A percentile compares a stretch with the other conserved stretches of the same genome.
Conservation (phyloP, 139 green algal species). For the Marvania coccoides region DNA sequence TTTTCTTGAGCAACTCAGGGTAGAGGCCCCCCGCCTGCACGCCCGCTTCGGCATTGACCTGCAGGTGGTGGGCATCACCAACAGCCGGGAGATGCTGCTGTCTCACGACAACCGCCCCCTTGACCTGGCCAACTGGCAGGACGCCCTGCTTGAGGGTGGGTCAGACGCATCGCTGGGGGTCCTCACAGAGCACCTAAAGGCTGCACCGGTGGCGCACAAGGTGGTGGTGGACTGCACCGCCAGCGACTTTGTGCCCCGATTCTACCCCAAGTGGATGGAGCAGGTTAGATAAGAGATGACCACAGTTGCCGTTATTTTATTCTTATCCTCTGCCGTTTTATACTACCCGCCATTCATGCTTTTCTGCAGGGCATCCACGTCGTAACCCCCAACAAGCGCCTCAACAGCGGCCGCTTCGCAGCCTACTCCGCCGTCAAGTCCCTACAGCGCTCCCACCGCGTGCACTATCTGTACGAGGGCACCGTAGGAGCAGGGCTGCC, state of each 20-base stretch:
- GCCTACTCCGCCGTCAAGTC: constrained; percentile 71
- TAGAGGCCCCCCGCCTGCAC: constrained; percentile 34
- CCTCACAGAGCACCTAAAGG: constrained; percentile 61
- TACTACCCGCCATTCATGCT: background rate
- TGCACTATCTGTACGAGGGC: constrained; percentile 80
- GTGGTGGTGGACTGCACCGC: constrained; percentile 94
- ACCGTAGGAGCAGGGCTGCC: constrained; percentile 71
- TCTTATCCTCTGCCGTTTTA: background rate
- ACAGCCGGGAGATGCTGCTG: constrained; percentile 43
- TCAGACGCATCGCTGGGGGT: constrained; percentile 14
- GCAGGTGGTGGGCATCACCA: constrained; percentile 47
- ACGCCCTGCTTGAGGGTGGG: constrained; percentile 10
- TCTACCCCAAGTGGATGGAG: constrained; percentile 82
- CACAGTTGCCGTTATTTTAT: background rate
- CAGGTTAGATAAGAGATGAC: background rate
- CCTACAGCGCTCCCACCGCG: constrained; percentile 73
- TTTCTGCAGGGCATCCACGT: constrained; percentile 68
- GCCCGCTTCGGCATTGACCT: constrained; percentile 35
- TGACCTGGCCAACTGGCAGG: constrained; percentile 41
- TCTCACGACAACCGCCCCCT: constrained; percentile 17
- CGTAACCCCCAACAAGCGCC: constrained; percentile 95
- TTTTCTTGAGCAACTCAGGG: constrained; percentile 76
- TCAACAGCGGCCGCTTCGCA: constrained; percentile 70
- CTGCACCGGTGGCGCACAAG: constrained; percentile 60
- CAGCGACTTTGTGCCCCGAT: constrained; percentile 47